These are phyloP conservation scores for Lophiotrema nucula DNA, from an alignment of 495 filamentous ascomycete genomes.

Conservation along the genomic window DNA sequence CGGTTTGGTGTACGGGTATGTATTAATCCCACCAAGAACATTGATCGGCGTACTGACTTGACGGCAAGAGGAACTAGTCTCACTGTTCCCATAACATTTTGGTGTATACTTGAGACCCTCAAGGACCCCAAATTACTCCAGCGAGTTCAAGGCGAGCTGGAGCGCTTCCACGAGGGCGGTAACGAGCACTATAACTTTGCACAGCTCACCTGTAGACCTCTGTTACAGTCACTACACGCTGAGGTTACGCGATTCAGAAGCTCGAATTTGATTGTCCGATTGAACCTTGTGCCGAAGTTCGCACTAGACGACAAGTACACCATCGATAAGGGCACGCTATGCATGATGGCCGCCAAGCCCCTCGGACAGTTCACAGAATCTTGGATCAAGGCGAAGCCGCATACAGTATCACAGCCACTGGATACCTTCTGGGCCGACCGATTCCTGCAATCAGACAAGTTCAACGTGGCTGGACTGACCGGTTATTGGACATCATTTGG, in stretches of 20 bases:
- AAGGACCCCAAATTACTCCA: too few species aligned
- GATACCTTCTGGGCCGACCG: conserved; percentile 20
- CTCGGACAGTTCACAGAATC: conserved; percentile 7
- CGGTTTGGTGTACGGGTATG: too few species aligned
- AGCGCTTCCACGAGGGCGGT: too few species aligned
- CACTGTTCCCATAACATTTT: too few species aligned
- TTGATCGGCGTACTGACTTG: too few species aligned
- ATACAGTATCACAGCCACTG: conserved; percentile 3
- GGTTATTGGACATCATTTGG: too few species aligned
- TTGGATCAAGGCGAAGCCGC: conserved; percentile 10
- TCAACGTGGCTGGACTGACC: too few species aligned
- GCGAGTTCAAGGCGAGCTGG: too few species aligned
- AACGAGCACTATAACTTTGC: conserved; percentile 9
- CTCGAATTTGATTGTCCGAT: neutral
- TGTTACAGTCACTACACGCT: conserved; percentile 18
- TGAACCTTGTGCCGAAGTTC: neutral
- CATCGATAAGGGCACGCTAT: neutral
- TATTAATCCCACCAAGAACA: too few species aligned
- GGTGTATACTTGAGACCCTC: too few species aligned
- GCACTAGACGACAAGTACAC: conserved; percentile 13
- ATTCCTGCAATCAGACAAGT: conserved; percentile 12
- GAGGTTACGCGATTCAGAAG: conserved; percentile 11
- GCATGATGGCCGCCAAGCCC: conserved; percentile 9
- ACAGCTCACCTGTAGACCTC: neutral
- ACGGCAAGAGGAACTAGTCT: too few species aligned